phyloP scores from a whole-genome alignment of 1,284 basidiomycete genomes.

The Abortiporus biennis region DNA sequence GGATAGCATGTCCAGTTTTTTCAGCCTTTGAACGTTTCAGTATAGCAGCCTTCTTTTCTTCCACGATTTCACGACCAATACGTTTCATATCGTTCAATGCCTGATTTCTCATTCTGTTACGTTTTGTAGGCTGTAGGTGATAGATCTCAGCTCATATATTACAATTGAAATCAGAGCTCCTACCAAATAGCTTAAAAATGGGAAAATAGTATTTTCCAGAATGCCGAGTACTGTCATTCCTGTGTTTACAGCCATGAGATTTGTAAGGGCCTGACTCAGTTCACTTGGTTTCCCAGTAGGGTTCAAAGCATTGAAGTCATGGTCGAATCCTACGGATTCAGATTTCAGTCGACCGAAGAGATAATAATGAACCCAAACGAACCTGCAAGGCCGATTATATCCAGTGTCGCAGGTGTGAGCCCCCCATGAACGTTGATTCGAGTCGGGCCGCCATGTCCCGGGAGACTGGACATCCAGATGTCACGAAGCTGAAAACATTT shows the following conservation, averaged over 20 bases:
- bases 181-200: conserved; percentile 37
- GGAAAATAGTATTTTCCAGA: conserved; percentile 32
- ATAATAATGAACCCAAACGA: too few species aligned
- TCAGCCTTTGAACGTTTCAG: conserved; percentile 12
- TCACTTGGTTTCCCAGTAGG: conserved; percentile 32
- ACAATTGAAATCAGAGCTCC: conserved; percentile 12
- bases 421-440: conserved; percentile 35
- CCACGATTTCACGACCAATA: conserved; percentile 32
- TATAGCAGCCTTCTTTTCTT: conserved; percentile 32
- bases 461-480: conserved; percentile 15
- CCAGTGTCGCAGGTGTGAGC: conserved; percentile 40
- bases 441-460: conserved; percentile 8
- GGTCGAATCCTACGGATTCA: conserved; percentile 11
- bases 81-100: conserved; percentile 26
- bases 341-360: too few species aligned
- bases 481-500: conserved; percentile 21
- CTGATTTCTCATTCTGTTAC: conserved; percentile 12
- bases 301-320: conserved; percentile 44
- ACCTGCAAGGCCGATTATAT: conserved; percentile 44
- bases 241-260: conserved; percentile 29
- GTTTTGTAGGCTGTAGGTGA: conserved; percentile 23
- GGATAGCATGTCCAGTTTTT: conserved; percentile 19
- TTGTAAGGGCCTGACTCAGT: conserved; percentile 41
- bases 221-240: conserved; percentile 23
- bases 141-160: background rate